A percentile compares a stretch with the other conserved stretches of the same genome.
phyloP scores from a whole-genome alignment of 768 basidiomycete species.

The Suillus sp. region DNA sequence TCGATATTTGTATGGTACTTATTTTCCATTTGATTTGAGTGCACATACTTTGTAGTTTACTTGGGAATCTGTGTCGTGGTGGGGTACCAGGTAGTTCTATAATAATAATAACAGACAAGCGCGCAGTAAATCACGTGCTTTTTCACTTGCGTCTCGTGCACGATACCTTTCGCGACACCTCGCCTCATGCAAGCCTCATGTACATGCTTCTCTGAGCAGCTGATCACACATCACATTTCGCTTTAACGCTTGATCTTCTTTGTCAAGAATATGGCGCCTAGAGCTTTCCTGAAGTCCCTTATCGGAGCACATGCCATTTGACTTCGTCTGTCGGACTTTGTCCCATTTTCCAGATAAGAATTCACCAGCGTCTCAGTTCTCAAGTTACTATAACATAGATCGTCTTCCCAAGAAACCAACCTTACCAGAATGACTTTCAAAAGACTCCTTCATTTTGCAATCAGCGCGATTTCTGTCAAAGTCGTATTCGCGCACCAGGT shows the following conservation, averaged over 20 bases:
- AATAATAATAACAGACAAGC: no score
- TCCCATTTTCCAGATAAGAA: constrained; percentile 2
- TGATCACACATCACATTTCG: neutral
- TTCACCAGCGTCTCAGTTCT: neutral
- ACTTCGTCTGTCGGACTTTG: neutral
- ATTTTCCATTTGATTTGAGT: neutral
- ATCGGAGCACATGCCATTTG: neutral
- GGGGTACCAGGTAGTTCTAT: neutral
- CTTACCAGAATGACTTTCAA: neutral
- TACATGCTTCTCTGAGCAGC: constrained; percentile 4
- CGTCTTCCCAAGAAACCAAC: neutral
- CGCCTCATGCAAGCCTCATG: constrained; percentile 1
- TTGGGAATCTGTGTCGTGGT: neutral
- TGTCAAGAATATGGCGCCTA: neutral
- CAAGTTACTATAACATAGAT: neutral
- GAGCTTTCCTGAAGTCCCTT: neutral
- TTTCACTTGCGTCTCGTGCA: no score
- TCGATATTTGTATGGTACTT: neutral
- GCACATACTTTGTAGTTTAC: neutral
- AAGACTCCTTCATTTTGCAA: neutral
- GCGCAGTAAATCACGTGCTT: no score
- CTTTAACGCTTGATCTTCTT: neutral
- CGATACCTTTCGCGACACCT: no score
- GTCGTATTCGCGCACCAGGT: constrained; percentile 7
- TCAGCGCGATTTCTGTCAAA: neutral